Conservation (phyloP, 345 rosid species). For the Eucalyptus polybractea region DNA sequence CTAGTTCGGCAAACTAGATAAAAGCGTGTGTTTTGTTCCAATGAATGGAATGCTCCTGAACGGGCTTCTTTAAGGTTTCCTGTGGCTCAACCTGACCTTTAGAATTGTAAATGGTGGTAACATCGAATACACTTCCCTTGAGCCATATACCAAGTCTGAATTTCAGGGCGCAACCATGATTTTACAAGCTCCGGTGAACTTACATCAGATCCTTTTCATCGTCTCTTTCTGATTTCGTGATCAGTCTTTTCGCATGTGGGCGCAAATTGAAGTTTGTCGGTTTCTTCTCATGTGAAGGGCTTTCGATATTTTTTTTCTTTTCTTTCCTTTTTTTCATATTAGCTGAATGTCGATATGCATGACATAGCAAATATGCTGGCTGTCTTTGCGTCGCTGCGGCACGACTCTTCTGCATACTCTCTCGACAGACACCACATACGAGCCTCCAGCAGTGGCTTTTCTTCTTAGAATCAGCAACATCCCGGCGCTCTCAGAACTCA, state of each 20-base stretch:
- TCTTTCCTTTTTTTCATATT: background rate
- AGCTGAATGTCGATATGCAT: background rate
- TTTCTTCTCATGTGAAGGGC: background rate
- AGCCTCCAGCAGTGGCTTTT: too few relatives aligned
- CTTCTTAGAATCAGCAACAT: background rate
- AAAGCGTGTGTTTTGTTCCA: too few relatives aligned
- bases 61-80: background rate
- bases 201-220: background rate
- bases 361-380: too few relatives aligned
- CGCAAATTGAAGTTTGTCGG: fast-evolving
- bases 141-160: background rate
- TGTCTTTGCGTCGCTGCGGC: too few relatives aligned
- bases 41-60: too few relatives aligned
- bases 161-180: background rate
- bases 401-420: too few relatives aligned
- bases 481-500: too few relatives aligned
- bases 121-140: background rate
- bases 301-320: fast-evolving
- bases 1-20: too few relatives aligned
- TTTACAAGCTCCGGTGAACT: background rate
- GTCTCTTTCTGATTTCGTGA: background rate
- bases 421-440: too few relatives aligned
- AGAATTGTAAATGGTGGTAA: background rate
- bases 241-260: background rate
- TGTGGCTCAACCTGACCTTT: background rate